Conservation (phyloP, 352 stramenopile species). For the Phytopythium boreale region DNA sequence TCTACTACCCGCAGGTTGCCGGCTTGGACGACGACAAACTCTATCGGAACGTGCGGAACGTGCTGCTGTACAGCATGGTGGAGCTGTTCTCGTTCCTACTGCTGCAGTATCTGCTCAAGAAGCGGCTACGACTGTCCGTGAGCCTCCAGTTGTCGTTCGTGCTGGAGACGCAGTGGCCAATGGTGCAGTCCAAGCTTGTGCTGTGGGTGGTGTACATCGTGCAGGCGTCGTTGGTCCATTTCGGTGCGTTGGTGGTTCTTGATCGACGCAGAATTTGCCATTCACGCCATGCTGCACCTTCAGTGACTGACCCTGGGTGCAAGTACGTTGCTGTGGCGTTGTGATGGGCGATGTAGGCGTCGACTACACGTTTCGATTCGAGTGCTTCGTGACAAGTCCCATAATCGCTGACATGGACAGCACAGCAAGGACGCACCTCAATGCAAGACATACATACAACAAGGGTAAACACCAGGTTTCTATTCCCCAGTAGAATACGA, state of each 20-base stretch:
- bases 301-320: background rate
- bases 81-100: slow-evolving; percentile 24
- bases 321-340: background rate
- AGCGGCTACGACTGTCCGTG: background rate
- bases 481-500: background rate
- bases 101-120: background rate
- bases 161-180: slow-evolving; percentile 12
- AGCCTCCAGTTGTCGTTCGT: slow-evolving; percentile 16
- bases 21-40: background rate
- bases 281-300: background rate
- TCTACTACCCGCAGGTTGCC: slow-evolving; percentile 16
- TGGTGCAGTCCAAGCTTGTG: slow-evolving; percentile 27
- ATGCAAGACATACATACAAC: too few relatives aligned
- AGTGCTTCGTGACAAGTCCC: background rate
- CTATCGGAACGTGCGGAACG: background rate
- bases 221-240: slow-evolving; percentile 24
- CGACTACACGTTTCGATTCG: slow-evolving; percentile 11
- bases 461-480: background rate
- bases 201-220: slow-evolving; percentile 35
- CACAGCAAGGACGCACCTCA: background rate
- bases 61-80: slow-evolving; percentile 16
- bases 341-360: background rate
- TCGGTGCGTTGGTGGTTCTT: slow-evolving; percentile 9
- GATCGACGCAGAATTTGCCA: background rate
- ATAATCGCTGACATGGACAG: background rate